Percentiles rank a stretch among this genome's conserved stretches.
Conservation (phyloP, 495 filamentous ascomycete species). For the Hypoxylon perforatum region DNA sequence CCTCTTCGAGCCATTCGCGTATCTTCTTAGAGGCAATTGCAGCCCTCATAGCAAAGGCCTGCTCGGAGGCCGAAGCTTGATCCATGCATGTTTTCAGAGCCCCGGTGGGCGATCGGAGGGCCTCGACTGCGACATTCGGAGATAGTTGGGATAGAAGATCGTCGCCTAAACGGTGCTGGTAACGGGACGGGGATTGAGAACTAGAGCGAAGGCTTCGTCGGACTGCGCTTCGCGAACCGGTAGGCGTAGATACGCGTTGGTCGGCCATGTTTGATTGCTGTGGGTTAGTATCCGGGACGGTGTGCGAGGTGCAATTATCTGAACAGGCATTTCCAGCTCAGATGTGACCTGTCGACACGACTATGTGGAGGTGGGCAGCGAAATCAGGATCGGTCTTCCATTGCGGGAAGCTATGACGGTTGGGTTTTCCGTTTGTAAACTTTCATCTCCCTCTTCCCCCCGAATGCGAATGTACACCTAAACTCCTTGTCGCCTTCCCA, state of each 20-base stretch:
- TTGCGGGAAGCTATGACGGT: conserved; percentile 19
- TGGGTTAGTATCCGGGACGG: conserved; percentile 42
- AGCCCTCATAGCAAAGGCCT: conserved; percentile 77
- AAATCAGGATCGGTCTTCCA: conserved; percentile 37
- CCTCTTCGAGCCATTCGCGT: conserved; percentile 79
- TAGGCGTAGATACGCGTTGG: conserved; percentile 37
- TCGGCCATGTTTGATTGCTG: conserved; percentile 43
- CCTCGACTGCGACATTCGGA: conserved; percentile 54
- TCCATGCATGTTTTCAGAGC: conserved; percentile 72
- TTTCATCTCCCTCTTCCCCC: conserved; percentile 30
- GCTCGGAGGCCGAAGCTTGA: conserved; percentile 71
- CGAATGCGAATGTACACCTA: conserved; percentile 11
- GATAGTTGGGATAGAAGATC: conserved; percentile 58
- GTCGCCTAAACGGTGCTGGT: conserved; percentile 49
- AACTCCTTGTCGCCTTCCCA: conserved; percentile 26
- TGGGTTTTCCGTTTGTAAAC: conserved; percentile 27
- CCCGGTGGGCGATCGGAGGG: conserved; percentile 63
- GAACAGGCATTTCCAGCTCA: conserved; percentile 33
- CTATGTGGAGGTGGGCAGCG: not conserved
- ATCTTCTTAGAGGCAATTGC: conserved; percentile 80
- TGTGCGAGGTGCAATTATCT: conserved; percentile 18
- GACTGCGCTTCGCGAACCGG: conserved; percentile 38
- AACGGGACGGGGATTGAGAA: conserved; percentile 50
- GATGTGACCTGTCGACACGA: conserved; percentile 32
- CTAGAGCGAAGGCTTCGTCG: conserved; percentile 42